Base-by-base conservation (phyloP, 306 rosid species). In the Gastrolobium villosum region DNA sequence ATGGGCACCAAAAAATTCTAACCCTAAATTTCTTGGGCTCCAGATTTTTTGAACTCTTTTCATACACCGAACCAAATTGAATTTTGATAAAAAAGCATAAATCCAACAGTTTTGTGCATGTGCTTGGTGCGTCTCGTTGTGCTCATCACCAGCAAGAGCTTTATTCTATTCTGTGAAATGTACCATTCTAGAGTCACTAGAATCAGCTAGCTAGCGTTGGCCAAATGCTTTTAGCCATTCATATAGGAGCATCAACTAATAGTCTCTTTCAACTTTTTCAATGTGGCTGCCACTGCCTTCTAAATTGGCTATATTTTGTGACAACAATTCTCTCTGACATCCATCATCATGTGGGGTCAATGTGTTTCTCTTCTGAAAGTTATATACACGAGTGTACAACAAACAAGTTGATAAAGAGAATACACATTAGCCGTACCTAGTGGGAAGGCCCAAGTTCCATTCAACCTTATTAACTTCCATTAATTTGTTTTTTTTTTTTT, bases 191-290 rank as follows among this genome's bases (percentile, higher is more conserved):
- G 0, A 53, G 4, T 50, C 61, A 61, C 55, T 9, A 30, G 66
- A 72, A 79, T 72, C 72, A 30, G 4, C 53, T 40, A 13, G 36
- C 14, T 54, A 20, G 45, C 43, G 14, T 69, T 45, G 76, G 31
- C 53, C 53, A 37, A 36, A 68, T 43, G 34, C 78, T 65, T 67
- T 64, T 79, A 52, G 48, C 70, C 72, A 79, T 75, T 40, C 28
- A 73, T 36, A 28, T 48, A 26, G 53, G 43, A 55, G 50, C 32
- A 67, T 36, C 75, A 30, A 35, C 62, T 39, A 4, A 4, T 20
- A 34, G 78, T 76, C 78, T 41, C 78, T 70, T 82, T 82, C 82
- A 75, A 26, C 81, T 28, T 70, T 54, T 68, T 32, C 70, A 44
- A n/a, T 8, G 31, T 40, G 43, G n/a, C 20, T 76, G 8, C 35